Evolutionary conservation across 768 basidiomycete genomes (phyloP), one percentile per base, ranked within the genome.

Genomic region (Pisolithus tinctorius): DNA sequence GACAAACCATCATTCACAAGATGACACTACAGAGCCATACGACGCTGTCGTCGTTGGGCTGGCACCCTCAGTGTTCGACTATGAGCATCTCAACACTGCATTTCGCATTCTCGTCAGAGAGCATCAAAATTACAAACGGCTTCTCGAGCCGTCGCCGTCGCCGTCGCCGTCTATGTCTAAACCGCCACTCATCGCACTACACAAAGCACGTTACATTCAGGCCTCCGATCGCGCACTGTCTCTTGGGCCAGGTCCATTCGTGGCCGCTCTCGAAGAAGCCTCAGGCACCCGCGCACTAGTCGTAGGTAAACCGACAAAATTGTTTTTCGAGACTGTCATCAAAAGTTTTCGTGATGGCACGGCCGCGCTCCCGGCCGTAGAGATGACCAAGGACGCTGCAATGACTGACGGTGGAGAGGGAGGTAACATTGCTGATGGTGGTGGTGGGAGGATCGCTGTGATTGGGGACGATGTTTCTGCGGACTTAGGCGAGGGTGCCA

Each of bases 221-320:
- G 65, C 64, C 17, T 58, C 70, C 4, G 73, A 78, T 29, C 78
- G 73, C 0, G 66, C 66, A 0, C 71, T 86, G 6, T 82, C 81
- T 4, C 69, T 87, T 11, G 86, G 86, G 2, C 82, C 84, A 0
- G 85, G 86, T 0, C 83, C 85, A 2, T 88, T 88, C 58, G 77
- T 88, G 16, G 63, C 71, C 2, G 83, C 81, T 0, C 71, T 88
- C 13, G 84, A 87, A 58, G 63, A 68, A 14, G 83, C 83, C 1
- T 54, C 77, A 0, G 75, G 72, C 0, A 60, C 69, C 34, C 55
- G 71, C 10, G 80, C 83, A 0, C 72, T 72, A 42, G 69, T 81
- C 17, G 75, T 88, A 4, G 86, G 86, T 1, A 88, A 88, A 59
- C 85, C 86, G 0, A 74, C 73, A 0, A 68, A 68, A 14, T 57